Base-by-base conservation (phyloP, 2,329 filamentous ascomycete genomes). In the Trichophaea hybrida region DNA sequence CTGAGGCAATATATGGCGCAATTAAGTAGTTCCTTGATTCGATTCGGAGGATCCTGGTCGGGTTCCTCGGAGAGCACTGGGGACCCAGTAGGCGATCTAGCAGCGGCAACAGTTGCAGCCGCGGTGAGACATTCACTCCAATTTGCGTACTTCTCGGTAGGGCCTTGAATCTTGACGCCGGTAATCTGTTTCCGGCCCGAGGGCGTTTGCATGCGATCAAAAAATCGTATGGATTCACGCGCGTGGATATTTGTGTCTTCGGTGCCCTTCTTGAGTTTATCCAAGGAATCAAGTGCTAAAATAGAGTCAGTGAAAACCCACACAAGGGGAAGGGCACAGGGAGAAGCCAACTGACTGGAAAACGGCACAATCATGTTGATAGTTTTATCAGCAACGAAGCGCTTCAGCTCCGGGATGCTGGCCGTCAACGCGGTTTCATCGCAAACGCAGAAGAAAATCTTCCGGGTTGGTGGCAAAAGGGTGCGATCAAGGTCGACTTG, bases 381-480 rank as follows among this genome's bases (percentile, higher is more conserved):
- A 40, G 73, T 71, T 35, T 75, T 75, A 58, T 75, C 73, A 32
- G 73, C 72, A 54, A 76, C 75, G 74, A 76, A 78, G 68, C 72
- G 73, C 69, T 78, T 78, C 61, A 78, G 75, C 67, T 77, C 76
- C 59, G 74, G 74, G 64, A 78, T 75, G 61, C 75, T 77, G 55
- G 75, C 75, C 51, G 75, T 76, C 59, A 78, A 68, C 52, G 75
- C 75, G 55, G 75, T 77, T 65, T 77, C 76, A 68, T 78, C 76
- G 63, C 77, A 74, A 62, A 77, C 74, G 71, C 76, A 78, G 69
- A 76, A 74, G 65, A 77, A 75, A 65, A 74, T 71, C 68, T 75
- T 76, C 65, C 72, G 72, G n/a, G 64, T 63, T 5, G 65, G 66
- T n/a, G 67, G 59, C 3, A 59, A 44, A 43, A 64, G 61, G 24